These are phyloP conservation scores for Epithele typhae DNA, from an alignment of 768 basidiomycete species.

Conservation along the genomic window DNA sequence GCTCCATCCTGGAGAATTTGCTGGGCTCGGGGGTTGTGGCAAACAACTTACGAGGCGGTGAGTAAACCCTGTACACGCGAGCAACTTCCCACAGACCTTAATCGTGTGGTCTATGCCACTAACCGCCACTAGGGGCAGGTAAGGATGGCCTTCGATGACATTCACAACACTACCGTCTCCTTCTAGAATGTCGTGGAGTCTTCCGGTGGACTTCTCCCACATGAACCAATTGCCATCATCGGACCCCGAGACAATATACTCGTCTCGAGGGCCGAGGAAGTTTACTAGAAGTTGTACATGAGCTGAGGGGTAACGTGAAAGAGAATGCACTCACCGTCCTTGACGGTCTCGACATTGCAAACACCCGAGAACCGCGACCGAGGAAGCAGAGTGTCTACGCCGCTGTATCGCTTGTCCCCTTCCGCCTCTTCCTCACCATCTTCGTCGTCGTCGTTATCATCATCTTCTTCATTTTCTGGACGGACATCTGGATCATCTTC, in stretches of 20 bases:
- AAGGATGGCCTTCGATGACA: slow-evolving; percentile 78
- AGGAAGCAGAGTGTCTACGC: slow-evolving; percentile 57
- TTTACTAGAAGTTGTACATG: slow-evolving; percentile 53
- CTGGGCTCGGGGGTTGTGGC: slow-evolving; percentile 47
- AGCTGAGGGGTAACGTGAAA: neutral
- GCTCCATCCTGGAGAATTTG: slow-evolving; percentile 48
- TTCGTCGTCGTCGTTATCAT: slow-evolving; percentile 24
- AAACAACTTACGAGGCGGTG: slow-evolving; percentile 48
- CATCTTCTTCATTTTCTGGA: slow-evolving; percentile 19
- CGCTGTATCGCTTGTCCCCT: slow-evolving; percentile 18
- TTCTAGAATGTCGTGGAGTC: slow-evolving; percentile 73
- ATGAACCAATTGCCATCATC: slow-evolving; percentile 88
- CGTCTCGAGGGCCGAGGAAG: slow-evolving; percentile 74
- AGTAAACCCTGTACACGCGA: neutral
- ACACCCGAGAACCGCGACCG: slow-evolving; percentile 61
- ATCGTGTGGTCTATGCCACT: slow-evolving; percentile 85
- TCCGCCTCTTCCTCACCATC: slow-evolving; percentile 8
- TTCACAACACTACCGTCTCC: slow-evolving; percentile 82
- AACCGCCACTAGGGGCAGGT: slow-evolving; percentile 75
- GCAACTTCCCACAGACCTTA: slow-evolving; percentile 47
- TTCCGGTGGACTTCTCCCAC: slow-evolving; percentile 69
- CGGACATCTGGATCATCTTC: neutral
- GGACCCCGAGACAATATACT: slow-evolving; percentile 78
- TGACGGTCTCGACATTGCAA: slow-evolving; percentile 78
- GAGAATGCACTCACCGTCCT: slow-evolving; percentile 61